Percentiles rank a stretch among this genome's conserved stretches.
Conservation (phyloP, 208 protist genomes). For the Crithidia brevicula region DNA sequence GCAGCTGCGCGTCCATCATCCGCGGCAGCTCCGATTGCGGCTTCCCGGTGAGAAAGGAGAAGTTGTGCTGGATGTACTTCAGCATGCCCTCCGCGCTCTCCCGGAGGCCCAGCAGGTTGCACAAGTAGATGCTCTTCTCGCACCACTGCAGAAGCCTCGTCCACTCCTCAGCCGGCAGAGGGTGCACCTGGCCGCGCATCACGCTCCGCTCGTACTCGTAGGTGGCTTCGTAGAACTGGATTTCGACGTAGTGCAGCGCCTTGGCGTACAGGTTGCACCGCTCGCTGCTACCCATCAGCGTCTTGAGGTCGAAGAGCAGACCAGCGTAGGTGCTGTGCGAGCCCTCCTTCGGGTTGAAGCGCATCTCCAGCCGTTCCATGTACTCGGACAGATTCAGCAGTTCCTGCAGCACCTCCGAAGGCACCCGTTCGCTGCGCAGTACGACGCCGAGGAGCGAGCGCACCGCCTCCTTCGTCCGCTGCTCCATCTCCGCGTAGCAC, state of each 20-base stretch:
- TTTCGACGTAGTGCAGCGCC: constrained; percentile 96
- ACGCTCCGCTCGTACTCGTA: constrained; percentile 75
- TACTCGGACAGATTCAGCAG: constrained; percentile 97
- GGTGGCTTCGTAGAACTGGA: constrained; percentile 86
- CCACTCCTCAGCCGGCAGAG: constrained; percentile 69
- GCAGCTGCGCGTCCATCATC: constrained; percentile 91
- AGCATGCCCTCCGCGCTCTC: constrained; percentile 98
- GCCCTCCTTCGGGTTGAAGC: constrained; percentile 57
- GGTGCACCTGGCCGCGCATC: constrained; percentile 60
- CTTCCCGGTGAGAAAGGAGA: constrained; percentile 79
- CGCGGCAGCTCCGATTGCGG: constrained; percentile 66
- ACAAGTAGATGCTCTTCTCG: constrained; percentile 97
- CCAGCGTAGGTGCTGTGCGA: constrained; percentile 45
- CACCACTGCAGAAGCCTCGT: constrained; percentile 70
- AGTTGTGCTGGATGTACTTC: constrained; percentile 94
- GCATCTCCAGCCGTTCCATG: constrained; percentile 95
- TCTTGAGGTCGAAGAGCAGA: constrained; percentile 83
- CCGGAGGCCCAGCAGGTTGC: constrained; percentile 98
- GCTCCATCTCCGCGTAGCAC: constrained; percentile 83
- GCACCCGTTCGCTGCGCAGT: constrained; percentile 71
- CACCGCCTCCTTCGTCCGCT: constrained; percentile 51
- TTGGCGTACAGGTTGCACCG: constrained; percentile 95
- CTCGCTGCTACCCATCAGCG: constrained; percentile 93
- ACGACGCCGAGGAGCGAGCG: constrained; percentile 67
- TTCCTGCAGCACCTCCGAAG: constrained; percentile 93